Evolutionary conservation across 1,139 yeast species (phyloP), one percentile per base, ranked within the genome.

Genomic region (Yamadazyma aaseri): DNA sequence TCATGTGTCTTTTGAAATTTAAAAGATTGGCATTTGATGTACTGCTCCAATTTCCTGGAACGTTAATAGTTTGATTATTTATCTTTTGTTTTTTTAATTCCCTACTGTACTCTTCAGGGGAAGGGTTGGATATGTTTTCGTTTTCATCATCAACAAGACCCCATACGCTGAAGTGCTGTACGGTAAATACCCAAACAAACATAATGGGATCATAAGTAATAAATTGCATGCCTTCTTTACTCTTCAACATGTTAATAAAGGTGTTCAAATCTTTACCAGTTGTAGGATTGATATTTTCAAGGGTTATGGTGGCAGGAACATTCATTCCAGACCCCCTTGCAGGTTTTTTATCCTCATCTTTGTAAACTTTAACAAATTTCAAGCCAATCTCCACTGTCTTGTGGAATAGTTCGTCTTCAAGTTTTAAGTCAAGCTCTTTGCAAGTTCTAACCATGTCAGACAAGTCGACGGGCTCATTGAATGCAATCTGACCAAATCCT

Each of bases 91-190:
- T 61, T 36, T 66, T 65, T 23, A 67, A 42, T 44, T 65, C 73
- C 31, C 56, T 54, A 7, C 49, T 44, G 31, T 51, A 57, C 9
- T 44, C 50, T 2, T 55, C 63, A 29, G 50, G 53, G 33, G 60
- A 24, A 12, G 11, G 26, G n/a, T 12, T 22, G 6, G 25, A 22
- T n/a, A n/a, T n/a, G n/a, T n/a, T 11, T 7, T 31, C 31, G 12
- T 15, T 17, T 14, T 63, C 64, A 20, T 59, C 49, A 26, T 54
- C 39, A 33, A 82, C 72, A 30, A 92, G 62, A 3, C 97, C 97
- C 96, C 97, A 92, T 5, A 84, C 76, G 62, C 96, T 87, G 51
- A 92, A 92, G 63, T 92, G 98, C 44, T 84, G 80, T 1, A 92
- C 97, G 47, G 71, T 76, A 58, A 87, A 89, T 0, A 84, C 79